Evolutionary conservation across 2,329 filamentous ascomycete species (phyloP), one percentile per base, ranked within the genome.

Genomic region (Acrocalymma vagum): DNA sequence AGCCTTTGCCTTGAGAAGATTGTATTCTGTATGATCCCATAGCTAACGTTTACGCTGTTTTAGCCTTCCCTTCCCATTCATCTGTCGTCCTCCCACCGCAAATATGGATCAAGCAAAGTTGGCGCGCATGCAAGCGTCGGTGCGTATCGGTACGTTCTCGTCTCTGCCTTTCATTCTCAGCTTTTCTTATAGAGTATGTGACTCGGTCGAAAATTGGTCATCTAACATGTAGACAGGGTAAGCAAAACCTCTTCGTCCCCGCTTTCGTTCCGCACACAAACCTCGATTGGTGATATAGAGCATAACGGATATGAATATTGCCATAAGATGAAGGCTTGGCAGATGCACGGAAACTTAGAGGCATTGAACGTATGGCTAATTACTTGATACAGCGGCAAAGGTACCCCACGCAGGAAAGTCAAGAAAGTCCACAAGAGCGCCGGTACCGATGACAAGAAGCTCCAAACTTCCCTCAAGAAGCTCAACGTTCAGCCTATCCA

Each of bases 401-500:
- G 94, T 68, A 96, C 94, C 63, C 94, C 94, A 72, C 85, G 94
- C 81, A 85, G 94, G 81, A 95, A 95, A 85, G 87, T 94, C 76
- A 99, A 97, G 90, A 95, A 95, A 79, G 89, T 93, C 61, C 90
- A 95, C 78, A 90, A 90, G 76, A 89, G 85, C 75, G 88, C 88
- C 60, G 90, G 88, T 72, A 90, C 89, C 76, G 94, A 99, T 74
- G 94, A 99, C 87, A 97, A 96, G 90, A 99, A 99, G 86, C 90
- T 99, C 57, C 94, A 99, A 81, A 85, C 87, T 51, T 81, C 90
- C 52, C 84, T 99, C 61, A 99, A 99, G 89, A 99, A 99, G 88
- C 86, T 99, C 76, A 97, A 97, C 79, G 93, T 95, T 46, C 94
- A 99, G 85, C 94, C 94, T 69, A 97, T 99, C 78, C 92, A 95